Conservation (phyloP, 352 stramenopile genomes). For the Phytopythium litorale region DNA sequence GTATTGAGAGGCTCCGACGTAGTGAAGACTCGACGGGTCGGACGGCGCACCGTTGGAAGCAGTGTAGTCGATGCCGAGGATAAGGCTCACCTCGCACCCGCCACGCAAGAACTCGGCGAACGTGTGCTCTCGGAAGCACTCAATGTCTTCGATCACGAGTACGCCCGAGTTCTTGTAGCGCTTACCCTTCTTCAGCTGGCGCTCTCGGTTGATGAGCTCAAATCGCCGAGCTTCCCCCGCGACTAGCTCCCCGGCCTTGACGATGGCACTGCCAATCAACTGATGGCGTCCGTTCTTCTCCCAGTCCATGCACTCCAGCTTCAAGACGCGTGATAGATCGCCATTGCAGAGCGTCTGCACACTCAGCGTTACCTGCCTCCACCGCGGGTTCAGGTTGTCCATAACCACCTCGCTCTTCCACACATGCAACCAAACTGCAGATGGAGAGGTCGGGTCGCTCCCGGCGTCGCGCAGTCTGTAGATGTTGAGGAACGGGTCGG, state of each 20-base stretch:
- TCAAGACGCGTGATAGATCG: slow-evolving; percentile 44
- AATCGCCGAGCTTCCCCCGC: slow-evolving; percentile 43
- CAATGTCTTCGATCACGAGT: slow-evolving; percentile 45
- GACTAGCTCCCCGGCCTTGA: slow-evolving; percentile 55
- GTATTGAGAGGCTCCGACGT: slow-evolving; percentile 41
- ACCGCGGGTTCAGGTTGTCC: slow-evolving; percentile 66
- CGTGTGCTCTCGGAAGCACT: slow-evolving; percentile 62
- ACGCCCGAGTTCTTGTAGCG: slow-evolving; percentile 74
- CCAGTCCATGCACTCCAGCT: slow-evolving; percentile 80
- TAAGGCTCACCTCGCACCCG: slow-evolving; percentile 70
- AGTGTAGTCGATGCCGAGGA: slow-evolving; percentile 84
- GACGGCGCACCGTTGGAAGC: slow-evolving; percentile 49
- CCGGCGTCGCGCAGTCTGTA: slow-evolving; percentile 51
- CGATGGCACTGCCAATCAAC: slow-evolving; percentile 52
- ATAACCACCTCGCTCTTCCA: slow-evolving; percentile 66
- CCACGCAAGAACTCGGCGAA: slow-evolving; percentile 71
- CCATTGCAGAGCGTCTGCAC: slow-evolving; percentile 73
- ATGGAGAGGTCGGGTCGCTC: slow-evolving; percentile 22
- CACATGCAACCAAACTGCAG: slow-evolving; percentile 55
- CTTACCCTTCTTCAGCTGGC: slow-evolving; percentile 66
- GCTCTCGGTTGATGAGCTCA: slow-evolving; percentile 63
- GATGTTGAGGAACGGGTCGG: slow-evolving; percentile 74
- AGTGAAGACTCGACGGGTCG: slow-evolving; percentile 56
- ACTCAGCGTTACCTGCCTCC: slow-evolving; percentile 47
- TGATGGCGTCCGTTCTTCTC: slow-evolving; percentile 66